Conservation (phyloP, 2,329 filamentous ascomycete species). For the Aspergillus ustus region DNA sequence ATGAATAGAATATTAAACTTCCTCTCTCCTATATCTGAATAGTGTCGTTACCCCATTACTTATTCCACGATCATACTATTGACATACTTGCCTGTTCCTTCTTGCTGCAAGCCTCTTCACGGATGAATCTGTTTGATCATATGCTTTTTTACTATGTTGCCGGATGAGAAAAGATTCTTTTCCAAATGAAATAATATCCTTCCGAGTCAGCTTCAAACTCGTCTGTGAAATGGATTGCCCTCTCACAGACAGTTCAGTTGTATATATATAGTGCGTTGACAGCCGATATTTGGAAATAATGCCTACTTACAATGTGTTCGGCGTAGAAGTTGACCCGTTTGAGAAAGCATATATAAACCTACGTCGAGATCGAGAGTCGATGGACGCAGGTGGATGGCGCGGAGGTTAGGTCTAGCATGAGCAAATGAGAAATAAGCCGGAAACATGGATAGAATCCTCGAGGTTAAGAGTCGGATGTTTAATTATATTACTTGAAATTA, state of each 20-base stretch:
- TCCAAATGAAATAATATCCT: conserved; percentile 24
- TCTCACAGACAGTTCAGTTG: background rate
- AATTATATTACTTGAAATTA: background rate
- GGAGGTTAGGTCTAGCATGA: background rate
- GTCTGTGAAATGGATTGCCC: background rate
- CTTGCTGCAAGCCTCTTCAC: conserved; percentile 28
- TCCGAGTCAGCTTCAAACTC: background rate
- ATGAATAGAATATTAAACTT: conserved; percentile 36
- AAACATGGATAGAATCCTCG: background rate
- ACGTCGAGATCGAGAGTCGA: background rate
- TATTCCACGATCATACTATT: conserved; percentile 23
- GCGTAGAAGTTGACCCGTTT: background rate
- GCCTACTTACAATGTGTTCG: background rate
- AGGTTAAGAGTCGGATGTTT: background rate
- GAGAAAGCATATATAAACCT: background rate
- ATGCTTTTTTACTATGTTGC: conserved; percentile 31
- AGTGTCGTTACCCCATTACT: conserved; percentile 37
- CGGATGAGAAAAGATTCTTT: conserved; percentile 32
- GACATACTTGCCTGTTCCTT: conserved; percentile 22
- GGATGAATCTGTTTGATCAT: conserved; percentile 37
- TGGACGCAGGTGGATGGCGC: background rate
- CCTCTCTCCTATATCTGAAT: conserved; percentile 33
- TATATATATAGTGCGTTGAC: background rate
- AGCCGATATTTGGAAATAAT: background rate
- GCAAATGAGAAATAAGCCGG: background rate